Evolutionary conservation across 2,329 filamentous ascomycete genomes (phyloP), one percentile per base, ranked within the genome.

Genomic region (Neophaeococcomyces aloes): DNA sequence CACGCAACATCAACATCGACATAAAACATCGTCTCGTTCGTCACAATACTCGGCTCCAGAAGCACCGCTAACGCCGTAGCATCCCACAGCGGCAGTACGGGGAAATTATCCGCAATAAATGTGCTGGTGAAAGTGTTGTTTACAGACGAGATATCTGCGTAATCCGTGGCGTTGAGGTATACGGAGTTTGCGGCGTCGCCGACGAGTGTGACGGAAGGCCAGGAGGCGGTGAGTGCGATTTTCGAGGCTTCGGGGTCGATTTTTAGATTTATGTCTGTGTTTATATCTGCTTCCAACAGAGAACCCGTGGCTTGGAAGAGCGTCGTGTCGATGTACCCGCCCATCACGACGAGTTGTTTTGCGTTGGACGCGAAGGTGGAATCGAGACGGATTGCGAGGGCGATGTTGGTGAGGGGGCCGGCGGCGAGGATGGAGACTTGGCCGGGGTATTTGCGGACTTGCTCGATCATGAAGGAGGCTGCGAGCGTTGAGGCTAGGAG

Each of bases 201-300:
- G 10, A 62, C 65, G 44, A 71, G 60, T 21, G 63, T 59, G 43
- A 68, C 71, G 30, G 63, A 64, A 5, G 66, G 65, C 49, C 71
- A 73, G 23, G 61, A 53, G 5, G 70, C 68, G 1, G 64, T 69
- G 14, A 74, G 51, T 0, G 67, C 67, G 38, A 72, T 70, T 49
- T 72, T 71, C 14, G 67, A 59, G 2, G 64, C 67, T 54, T 73
- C 69, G 1, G 70, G 69, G 41, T 74, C 69, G 31, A 71, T 65
- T 60, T 70, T 71, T 2, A 72, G 54, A 55, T 72, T 74, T 53
- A 71, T 69, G 48, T 68, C 55, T 33, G 48, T 59, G 40, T 57
- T 55, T n/a, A 53, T 47, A 37, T 56, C 56, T 5, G 23, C 23
- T 45, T 59, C 51, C 25, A 51, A 33, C 7, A 56, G 25, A 23